These are phyloP conservation scores for Alternaria burnsii DNA, from an alignment of 2,329 filamentous ascomycete species.

Conservation along the genomic window DNA sequence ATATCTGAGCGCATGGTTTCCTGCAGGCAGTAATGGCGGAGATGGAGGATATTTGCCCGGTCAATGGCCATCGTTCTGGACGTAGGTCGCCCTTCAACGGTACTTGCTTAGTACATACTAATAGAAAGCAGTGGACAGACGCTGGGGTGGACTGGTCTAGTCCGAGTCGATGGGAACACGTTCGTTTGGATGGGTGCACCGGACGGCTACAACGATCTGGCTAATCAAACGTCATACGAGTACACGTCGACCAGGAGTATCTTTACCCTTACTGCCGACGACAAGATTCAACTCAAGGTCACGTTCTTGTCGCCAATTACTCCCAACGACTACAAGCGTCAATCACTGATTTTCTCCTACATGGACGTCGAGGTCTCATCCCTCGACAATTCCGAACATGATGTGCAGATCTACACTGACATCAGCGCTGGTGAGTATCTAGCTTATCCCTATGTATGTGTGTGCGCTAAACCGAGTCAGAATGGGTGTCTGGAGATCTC, in stretches of 20 bases:
- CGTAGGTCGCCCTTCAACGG: conserved; percentile 52
- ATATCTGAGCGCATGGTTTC: conserved; percentile 76
- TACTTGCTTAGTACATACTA: conserved; percentile 46
- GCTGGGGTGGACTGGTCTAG: conserved; percentile 73
- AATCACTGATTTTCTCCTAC: conserved; percentile 76
- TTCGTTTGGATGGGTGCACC: conserved; percentile 54
- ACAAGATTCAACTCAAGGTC: conserved; percentile 69
- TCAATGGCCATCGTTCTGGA: conserved; percentile 74
- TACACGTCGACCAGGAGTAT: conserved; percentile 78
- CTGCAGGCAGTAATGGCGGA: conserved; percentile 67
- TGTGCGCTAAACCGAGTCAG: conserved; percentile 52
- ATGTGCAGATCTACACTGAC: conserved; percentile 76
- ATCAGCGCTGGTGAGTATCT: conserved; percentile 69
- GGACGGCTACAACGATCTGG: conserved; percentile 57
- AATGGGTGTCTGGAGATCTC: conserved; percentile 74
- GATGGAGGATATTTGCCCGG: conserved; percentile 74
- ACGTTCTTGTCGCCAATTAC: conserved; percentile 77
- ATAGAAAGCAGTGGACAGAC: conserved; percentile 59
- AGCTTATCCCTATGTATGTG: too few relatives aligned
- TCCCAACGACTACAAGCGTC: conserved; percentile 70
- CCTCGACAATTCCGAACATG: conserved; percentile 68
- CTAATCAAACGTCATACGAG: conserved; percentile 69
- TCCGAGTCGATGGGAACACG: conserved; percentile 67
- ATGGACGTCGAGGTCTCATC: conserved; percentile 70
- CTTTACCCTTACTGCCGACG: conserved; percentile 72